Percentiles rank a stretch among this genome's conserved stretches.
Conservation (phyloP, 805 yeast genomes). For the Saccharomyces eubayanus region DNA sequence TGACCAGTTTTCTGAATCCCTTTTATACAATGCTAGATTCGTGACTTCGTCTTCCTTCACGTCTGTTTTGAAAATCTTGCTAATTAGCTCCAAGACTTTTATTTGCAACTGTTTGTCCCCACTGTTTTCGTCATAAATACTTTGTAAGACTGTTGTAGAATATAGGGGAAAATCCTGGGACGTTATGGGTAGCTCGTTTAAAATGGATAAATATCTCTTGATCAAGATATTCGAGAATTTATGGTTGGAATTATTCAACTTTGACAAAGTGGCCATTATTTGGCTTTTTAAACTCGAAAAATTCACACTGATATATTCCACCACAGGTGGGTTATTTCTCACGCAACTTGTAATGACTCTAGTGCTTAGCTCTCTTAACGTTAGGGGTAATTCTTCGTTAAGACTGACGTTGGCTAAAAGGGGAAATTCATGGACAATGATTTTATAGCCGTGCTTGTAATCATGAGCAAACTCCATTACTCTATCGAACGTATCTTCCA, state of each 20-base stretch:
- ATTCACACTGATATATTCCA: slow-evolving; percentile 29
- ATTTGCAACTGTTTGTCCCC: slow-evolving; percentile 20
- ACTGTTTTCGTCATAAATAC: slow-evolving; percentile 9
- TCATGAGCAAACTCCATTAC: slow-evolving; percentile 61
- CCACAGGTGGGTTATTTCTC: slow-evolving; percentile 65
- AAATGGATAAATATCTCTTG: slow-evolving; percentile 24
- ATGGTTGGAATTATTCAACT: background rate
- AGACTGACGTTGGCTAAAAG: slow-evolving; percentile 12
- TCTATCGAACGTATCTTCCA: slow-evolving; percentile 28
- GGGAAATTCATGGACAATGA: slow-evolving; percentile 31
- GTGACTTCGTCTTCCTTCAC: slow-evolving; percentile 1
- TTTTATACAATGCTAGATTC: slow-evolving; percentile 6
- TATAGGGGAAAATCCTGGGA: slow-evolving; percentile 5
- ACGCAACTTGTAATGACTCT: slow-evolving; percentile 59
- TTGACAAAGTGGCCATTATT: background rate
- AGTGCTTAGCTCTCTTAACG: slow-evolving; percentile 43
- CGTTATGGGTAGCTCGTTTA: slow-evolving; percentile 19
- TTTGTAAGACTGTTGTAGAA: slow-evolving; percentile 8
- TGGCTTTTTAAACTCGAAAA: slow-evolving; percentile 25
- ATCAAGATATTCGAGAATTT: slow-evolving; percentile 6
- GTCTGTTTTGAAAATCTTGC: slow-evolving; percentile 13
- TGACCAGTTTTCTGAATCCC: slow-evolving; percentile 6
- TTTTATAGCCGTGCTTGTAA: slow-evolving; percentile 48
- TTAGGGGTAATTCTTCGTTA: slow-evolving; percentile 10
- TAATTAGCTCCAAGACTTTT: slow-evolving; percentile 25